phyloP scores from a whole-genome alignment of 805 yeast genomes.

The Peterozyma xylosa region DNA sequence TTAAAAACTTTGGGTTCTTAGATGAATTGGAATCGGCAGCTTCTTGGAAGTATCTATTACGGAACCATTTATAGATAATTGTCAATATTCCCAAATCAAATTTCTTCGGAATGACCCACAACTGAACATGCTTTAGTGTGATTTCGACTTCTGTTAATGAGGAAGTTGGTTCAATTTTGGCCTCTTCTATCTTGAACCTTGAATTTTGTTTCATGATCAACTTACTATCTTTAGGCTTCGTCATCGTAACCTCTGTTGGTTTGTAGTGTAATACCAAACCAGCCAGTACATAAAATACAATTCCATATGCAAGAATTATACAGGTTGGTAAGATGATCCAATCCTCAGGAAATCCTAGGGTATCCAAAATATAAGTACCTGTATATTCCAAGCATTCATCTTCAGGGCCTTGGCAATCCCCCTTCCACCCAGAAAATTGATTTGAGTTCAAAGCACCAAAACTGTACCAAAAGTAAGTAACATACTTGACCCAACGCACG shows the following conservation, averaged over 20 bases:
- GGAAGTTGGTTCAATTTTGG: neutral
- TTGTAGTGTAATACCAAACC: conserved; percentile 38
- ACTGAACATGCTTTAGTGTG: conserved; percentile 13
- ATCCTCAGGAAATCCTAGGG: conserved; percentile 39
- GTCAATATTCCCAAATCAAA: conserved; percentile 5
- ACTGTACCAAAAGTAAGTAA: conserved; percentile 64
- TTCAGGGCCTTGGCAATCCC: conserved; percentile 38
- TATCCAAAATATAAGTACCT: conserved; percentile 40
- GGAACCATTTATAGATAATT: conserved; percentile 2
- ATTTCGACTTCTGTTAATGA: conserved; percentile 9
- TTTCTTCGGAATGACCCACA: conserved; percentile 13
- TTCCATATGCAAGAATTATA: conserved; percentile 47
- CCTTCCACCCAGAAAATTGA: conserved; percentile 49
- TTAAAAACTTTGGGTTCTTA: conserved; percentile 15
- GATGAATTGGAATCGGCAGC: conserved; percentile 10
- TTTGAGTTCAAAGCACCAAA: conserved; percentile 56
- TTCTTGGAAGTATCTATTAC: neutral
- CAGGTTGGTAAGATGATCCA: conserved; percentile 67
- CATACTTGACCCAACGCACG: conserved; percentile 68
- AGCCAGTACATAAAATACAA: conserved; percentile 45
- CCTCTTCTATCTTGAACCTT: conserved; percentile 8
- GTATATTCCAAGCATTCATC: conserved; percentile 35
- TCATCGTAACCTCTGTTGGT: conserved; percentile 46
- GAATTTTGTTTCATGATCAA: conserved; percentile 1
- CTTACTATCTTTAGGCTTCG: conserved; percentile 21